Evolutionary conservation across 176 grass and related monocot genomes (phyloP), one percentile per base, ranked within the genome.

Genomic region (Hordeum marinum): DNA sequence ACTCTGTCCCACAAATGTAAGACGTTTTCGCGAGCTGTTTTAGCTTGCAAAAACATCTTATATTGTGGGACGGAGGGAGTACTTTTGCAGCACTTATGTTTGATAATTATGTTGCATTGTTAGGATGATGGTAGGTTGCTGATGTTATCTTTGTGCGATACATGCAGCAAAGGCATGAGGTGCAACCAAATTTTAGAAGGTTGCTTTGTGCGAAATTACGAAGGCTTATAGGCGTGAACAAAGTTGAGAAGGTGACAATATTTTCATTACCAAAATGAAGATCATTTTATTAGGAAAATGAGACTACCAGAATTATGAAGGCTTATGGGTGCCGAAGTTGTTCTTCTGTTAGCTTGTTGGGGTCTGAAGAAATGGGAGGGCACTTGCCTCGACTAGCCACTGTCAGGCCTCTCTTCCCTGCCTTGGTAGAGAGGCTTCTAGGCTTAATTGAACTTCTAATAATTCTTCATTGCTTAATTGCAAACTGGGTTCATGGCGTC

Each of bases 241-340:
- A 96, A 92, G 84, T 99, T 82, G 94, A 96, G 87, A 99, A 94
- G 88, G 96, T 94, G 87, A 89, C 27, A 21, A 57, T 57, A 57
- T 57, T 57, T 57, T 57, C 54, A 57, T 57, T 21, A 40, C 3
- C 39, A 40, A 40, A 34, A 34, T 34, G 32, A 34, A 34, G 32
- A 34, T 34, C 2, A 34, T 34, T 34, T 34, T 34, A 18, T 18
- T 52, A 52, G 0, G 48, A 52, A 52, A 52, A 52, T 15, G 48
- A 18, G 15, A 52, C 48, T 52, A 52, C 48, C 48, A 52, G 48
- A 52, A 52, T 52, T 52, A 52, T 52, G 48, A 52, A 52, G 17
- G 48, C 15, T 52, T 52, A 52, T 18, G 15, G 2, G 15, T 52
- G 6, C 54, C 20, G 20, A 57, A 57, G 54, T 57, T 21, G 0